A percentile compares a stretch with the other conserved stretches of the same genome.
These are phyloP conservation scores for Pleurotus platypus DNA, from an alignment of 768 basidiomycete genomes.

Conservation along the genomic window DNA sequence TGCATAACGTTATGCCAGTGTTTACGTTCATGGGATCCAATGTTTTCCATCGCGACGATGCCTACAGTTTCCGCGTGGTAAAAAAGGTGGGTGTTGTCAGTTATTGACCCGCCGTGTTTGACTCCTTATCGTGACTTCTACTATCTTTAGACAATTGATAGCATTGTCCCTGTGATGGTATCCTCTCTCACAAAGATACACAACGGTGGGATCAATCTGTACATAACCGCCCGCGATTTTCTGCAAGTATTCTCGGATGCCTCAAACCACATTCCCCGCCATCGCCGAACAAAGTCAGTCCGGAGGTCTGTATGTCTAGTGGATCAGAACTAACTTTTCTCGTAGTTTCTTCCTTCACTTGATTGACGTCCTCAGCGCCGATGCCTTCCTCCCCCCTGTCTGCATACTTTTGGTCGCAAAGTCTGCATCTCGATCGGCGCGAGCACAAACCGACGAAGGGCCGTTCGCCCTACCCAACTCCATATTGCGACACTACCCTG, in stretches of 20 bases:
- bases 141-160: slow-evolving; percentile 76
- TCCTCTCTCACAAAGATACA: slow-evolving; percentile 66
- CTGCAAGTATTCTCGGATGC: slow-evolving; percentile 93
- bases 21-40: slow-evolving; percentile 99
- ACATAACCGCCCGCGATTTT: slow-evolving; percentile 73
- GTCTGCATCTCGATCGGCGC: slow-evolving; percentile 61
- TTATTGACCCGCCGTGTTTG: not conserved
- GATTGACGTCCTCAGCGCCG: slow-evolving; percentile 73
- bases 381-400: slow-evolving; percentile 78
- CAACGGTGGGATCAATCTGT: slow-evolving; percentile 52
- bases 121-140: not conserved
- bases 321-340: not conserved
- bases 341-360: slow-evolving; percentile 86
- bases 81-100: slow-evolving; percentile 62
- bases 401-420: slow-evolving; percentile 86
- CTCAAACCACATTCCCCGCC: slow-evolving; percentile 85
- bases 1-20: slow-evolving; percentile 95
- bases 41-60: slow-evolving; percentile 93
- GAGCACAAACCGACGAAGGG: slow-evolving; percentile 57
- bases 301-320: too few relatives aligned
- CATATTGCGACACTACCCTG: slow-evolving; percentile 53
- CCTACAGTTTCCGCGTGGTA: slow-evolving; percentile 92
- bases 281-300: slow-evolving; percentile 81
- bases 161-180: slow-evolving; percentile 91
- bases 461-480: slow-evolving; percentile 66